Evolutionary conservation across 257 asterid species (phyloP), one percentile per base, ranked within the genome.

Genomic region (Mitragyna speciosa): DNA sequence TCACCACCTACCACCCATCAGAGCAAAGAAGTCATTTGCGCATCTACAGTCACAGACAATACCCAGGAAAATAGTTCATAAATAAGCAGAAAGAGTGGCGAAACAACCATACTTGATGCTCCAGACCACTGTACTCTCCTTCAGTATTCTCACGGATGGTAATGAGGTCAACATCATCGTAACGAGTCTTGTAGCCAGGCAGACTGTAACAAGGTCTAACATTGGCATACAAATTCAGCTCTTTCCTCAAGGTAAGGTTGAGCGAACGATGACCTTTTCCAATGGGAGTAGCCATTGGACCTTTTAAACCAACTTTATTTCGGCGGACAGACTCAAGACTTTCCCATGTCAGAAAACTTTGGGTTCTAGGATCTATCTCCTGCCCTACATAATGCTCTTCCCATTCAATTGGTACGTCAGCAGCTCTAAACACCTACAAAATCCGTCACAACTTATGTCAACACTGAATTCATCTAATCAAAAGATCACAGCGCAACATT

Each of bases 261-360:
- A 94, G 93, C 59, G 98, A 94, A 61, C 98, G 97, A 82, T 93
- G 97, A 41, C 98, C 98, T 87, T 94, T 94, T 73, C 98, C 98
- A 67, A 94, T 90, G 75, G 98, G 98, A 26, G 98, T 94, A 72
- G 98, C 98, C 98, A 94, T 94, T 33, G 98, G 98, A 70, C 98
- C 98, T 87, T 94, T 94, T 52, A 94, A 73, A 72, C 98, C 98
- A 83, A 94, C 91, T 85, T 91, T 94, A 83, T 94, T 94, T n/a
- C 51, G 78, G 66, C 97, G 84, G 76, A 94, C 94, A 61, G 98
- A 94, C 85, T 94, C 98, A 47, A 94, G 97, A 85, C 97, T 94
- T 81, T 94, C 98, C 97, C 97, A 94, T 79, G 98, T 94, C 31
- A 94, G 88, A 83, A 94, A 94, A 87, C 98, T 94, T 85, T 94